A percentile compares a stretch with the other conserved stretches of the same genome.
These are phyloP conservation scores for Aristolochia fimbriata DNA, from an alignment of 164 flowering plant species.

Conservation along the genomic window DNA sequence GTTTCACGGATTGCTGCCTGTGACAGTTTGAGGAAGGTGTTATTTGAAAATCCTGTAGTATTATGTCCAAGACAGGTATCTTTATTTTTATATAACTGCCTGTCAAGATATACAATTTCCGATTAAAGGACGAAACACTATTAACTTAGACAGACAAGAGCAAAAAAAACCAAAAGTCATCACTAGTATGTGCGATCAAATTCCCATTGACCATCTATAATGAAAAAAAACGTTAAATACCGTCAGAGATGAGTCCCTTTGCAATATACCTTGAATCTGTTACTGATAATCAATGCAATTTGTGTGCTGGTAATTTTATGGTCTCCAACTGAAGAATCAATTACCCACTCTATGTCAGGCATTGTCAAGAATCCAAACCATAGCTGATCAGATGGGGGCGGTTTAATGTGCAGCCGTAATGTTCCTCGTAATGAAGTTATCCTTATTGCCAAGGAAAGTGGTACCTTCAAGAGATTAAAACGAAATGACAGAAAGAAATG, in stretches of 20 bases:
- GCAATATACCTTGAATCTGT: slow-evolving; percentile 20
- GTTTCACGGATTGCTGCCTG: slow-evolving; percentile 84
- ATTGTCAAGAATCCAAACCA: slow-evolving; percentile 84
- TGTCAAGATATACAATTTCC: too few species aligned
- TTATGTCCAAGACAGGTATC: too few species aligned
- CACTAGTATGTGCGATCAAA: too few species aligned
- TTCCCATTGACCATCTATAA: too few species aligned
- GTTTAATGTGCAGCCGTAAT: slow-evolving; percentile 63
- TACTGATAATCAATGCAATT: slow-evolving; percentile 56
- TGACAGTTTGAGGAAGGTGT: slow-evolving; percentile 1
- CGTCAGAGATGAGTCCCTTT: too few species aligned
- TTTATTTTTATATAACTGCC: too few species aligned
- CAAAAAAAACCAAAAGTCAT: too few species aligned
- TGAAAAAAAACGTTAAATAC: too few species aligned
- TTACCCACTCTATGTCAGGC: slow-evolving; percentile 74
- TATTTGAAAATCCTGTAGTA: too few species aligned
- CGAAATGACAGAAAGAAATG: not conserved
- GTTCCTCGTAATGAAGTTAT: slow-evolving; percentile 73
- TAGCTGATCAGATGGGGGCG: slow-evolving; percentile 93
- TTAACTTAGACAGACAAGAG: too few species aligned
- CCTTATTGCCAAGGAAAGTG: slow-evolving; percentile 66
- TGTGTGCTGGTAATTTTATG: slow-evolving; percentile 64
- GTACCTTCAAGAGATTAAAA: slow-evolving; percentile 40
- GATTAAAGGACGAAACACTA: too few species aligned
- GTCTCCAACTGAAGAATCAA: slow-evolving; percentile 81